A percentile compares a stretch with the other conserved stretches of the same genome.
phyloP scores from a whole-genome alignment of 345 rosid genomes.

The Eucalyptus viminalis region DNA sequence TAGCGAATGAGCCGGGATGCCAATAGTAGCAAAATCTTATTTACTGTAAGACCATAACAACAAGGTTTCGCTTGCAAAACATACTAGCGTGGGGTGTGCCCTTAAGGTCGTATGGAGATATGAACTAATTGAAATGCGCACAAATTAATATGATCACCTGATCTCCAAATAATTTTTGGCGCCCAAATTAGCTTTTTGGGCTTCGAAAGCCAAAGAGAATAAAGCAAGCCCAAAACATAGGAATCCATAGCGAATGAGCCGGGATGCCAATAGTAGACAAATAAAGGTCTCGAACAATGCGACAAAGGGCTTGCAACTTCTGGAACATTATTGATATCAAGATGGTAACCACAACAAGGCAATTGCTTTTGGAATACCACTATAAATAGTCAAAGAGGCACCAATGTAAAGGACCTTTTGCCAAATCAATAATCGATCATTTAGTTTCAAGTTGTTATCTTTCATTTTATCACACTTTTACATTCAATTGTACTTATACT shows the following conservation, averaged over 20 bases:
- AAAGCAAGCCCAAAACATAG: too few relatives aligned
- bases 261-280: too few relatives aligned
- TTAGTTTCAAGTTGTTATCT: not conserved
- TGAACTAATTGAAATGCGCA: not conserved
- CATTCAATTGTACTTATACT: not conserved
- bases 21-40: not conserved
- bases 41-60: not conserved
- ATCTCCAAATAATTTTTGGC: too few relatives aligned
- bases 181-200: not conserved
- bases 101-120: not conserved
- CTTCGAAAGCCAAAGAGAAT: too few relatives aligned
- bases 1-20: too few relatives aligned
- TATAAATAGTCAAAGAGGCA: not conserved
- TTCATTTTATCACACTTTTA: too few relatives aligned
- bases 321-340: not conserved
- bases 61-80: not conserved
- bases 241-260: too few relatives aligned
- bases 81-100: not conserved
- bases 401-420: not conserved
- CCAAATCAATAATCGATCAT: too few relatives aligned
- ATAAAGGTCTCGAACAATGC: too few relatives aligned
- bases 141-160: too few relatives aligned
- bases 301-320: too few relatives aligned
- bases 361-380: not conserved
- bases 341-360: not conserved